These are phyloP conservation scores for Saitoella complicata DNA, from an alignment of 805 yeast species.

Conservation along the genomic window DNA sequence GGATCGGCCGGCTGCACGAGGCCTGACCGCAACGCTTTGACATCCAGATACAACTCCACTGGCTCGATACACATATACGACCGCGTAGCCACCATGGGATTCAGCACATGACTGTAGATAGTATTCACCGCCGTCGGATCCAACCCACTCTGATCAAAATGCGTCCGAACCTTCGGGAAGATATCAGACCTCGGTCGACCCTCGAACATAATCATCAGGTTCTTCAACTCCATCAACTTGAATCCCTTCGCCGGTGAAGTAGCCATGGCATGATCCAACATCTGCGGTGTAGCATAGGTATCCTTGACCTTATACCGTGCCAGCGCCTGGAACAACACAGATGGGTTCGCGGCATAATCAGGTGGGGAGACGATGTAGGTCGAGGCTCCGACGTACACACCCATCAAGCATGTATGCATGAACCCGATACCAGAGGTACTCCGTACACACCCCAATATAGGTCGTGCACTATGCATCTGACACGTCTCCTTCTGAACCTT, in stretches of 20 bases:
- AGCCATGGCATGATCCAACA: conserved; percentile 59
- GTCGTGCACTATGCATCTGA: conserved; percentile 52
- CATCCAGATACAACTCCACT: conserved; percentile 72
- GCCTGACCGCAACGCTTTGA: conserved; percentile 80
- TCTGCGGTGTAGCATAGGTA: conserved; percentile 66
- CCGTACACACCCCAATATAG: conserved; percentile 74
- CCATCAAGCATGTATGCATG: conserved; percentile 66
- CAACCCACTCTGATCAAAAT: conserved; percentile 48
- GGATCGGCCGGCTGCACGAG: conserved; percentile 55
- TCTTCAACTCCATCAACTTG: conserved; percentile 47
- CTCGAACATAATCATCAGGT: conserved; percentile 68
- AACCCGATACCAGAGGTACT: conserved; percentile 80
- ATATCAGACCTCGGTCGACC: conserved; percentile 55
- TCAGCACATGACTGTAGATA: conserved; percentile 61
- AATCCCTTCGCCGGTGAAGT: conserved; percentile 44
- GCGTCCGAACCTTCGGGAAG: conserved; percentile 38
- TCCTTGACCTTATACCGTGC: conserved; percentile 73
- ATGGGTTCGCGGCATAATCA: conserved; percentile 61
- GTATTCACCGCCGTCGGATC: conserved; percentile 56
- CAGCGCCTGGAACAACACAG: conserved; percentile 48
- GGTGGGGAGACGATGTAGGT: conserved; percentile 67
- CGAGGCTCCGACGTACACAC: conserved; percentile 66
- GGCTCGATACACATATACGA: conserved; percentile 83
- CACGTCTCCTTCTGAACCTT: conserved; percentile 86
- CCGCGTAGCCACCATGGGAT: conserved; percentile 70